phyloP scores from a whole-genome alignment of 2,329 filamentous ascomycete genomes.

The Colletotrichum sp. region DNA sequence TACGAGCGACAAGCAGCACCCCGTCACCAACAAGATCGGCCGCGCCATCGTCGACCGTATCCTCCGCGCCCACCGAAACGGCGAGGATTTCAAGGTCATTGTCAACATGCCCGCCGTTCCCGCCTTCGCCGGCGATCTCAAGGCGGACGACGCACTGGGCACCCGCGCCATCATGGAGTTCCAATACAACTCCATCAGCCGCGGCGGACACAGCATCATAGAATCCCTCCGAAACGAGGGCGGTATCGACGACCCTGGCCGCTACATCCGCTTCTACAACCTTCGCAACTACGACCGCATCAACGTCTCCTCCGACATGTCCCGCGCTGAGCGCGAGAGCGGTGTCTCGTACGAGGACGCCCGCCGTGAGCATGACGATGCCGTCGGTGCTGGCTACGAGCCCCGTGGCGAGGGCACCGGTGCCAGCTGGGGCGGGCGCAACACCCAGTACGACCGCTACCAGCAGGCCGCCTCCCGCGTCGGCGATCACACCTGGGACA shows the following conservation, averaged over 20 bases:
- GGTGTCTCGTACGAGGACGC: slow-evolving; percentile 74
- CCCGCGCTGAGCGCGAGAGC: slow-evolving; percentile 61
- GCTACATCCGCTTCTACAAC: slow-evolving; percentile 87
- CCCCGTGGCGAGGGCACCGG: slow-evolving; percentile 35
- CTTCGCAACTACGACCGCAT: slow-evolving; percentile 84
- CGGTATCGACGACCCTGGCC: slow-evolving; percentile 69
- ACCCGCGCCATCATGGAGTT: slow-evolving; percentile 90
- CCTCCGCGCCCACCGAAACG: slow-evolving; percentile 68
- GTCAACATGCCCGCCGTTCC: slow-evolving; percentile 82
- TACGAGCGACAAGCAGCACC: slow-evolving; percentile 71
- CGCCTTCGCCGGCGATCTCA: slow-evolving; percentile 81
- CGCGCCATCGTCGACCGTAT: slow-evolving; percentile 81
- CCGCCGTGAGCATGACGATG: slow-evolving; percentile 66
- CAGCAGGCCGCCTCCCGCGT: slow-evolving; percentile 69
- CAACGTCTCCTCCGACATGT: slow-evolving; percentile 70
- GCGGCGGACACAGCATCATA: slow-evolving; percentile 79
- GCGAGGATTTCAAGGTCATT: slow-evolving; percentile 74
- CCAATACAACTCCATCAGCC: slow-evolving; percentile 81
- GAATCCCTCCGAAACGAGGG: slow-evolving; percentile 70
- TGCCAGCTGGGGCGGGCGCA: slow-evolving; percentile 31
- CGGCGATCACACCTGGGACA: slow-evolving; percentile 70
- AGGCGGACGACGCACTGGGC: slow-evolving; percentile 73
- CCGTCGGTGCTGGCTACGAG: slow-evolving; percentile 52
- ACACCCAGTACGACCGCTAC: slow-evolving; percentile 69
- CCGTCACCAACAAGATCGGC: slow-evolving; percentile 80